phyloP scores from a whole-genome alignment of 2,329 filamentous ascomycete genomes.

The Parascedosporium putredinis region DNA sequence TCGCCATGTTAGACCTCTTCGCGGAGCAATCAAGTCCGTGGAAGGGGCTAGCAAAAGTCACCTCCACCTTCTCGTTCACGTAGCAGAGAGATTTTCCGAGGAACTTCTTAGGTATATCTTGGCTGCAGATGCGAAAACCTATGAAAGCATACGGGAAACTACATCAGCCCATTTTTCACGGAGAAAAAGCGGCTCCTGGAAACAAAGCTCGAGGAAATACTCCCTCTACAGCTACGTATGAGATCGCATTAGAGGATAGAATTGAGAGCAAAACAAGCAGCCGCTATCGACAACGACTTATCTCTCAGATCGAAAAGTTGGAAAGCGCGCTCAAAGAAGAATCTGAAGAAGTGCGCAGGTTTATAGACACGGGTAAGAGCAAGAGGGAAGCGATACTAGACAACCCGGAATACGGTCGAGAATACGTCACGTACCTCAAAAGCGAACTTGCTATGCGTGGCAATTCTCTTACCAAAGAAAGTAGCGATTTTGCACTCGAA shows the following conservation, averaged over 20 bases:
- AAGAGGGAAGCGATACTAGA: background rate
- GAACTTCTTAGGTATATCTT: background rate
- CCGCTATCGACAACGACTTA: background rate
- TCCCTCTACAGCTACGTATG: background rate
- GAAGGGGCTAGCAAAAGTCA: background rate
- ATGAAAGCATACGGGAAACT: background rate
- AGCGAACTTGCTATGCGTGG: background rate
- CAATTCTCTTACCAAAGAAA: background rate
- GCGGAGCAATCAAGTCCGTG: background rate
- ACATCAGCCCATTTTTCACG: background rate
- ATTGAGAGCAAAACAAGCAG: background rate
- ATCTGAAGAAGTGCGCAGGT: background rate
- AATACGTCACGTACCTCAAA: background rate
- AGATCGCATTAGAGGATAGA: background rate
- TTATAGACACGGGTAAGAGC: background rate
- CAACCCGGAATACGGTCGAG: background rate
- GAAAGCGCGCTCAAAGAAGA: background rate
- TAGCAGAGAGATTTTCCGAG: background rate
- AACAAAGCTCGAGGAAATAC: background rate
- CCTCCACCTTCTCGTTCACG: background rate
- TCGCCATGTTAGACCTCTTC: background rate
- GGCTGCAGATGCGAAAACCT: background rate
- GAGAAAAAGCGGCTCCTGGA: background rate
- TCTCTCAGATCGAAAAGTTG: background rate
- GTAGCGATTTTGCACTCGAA: background rate